A percentile compares a stretch with the other conserved stretches of the same genome.
Conservation (phyloP, 2,329 filamentous ascomycete species). For the Xylaria sp. region DNA sequence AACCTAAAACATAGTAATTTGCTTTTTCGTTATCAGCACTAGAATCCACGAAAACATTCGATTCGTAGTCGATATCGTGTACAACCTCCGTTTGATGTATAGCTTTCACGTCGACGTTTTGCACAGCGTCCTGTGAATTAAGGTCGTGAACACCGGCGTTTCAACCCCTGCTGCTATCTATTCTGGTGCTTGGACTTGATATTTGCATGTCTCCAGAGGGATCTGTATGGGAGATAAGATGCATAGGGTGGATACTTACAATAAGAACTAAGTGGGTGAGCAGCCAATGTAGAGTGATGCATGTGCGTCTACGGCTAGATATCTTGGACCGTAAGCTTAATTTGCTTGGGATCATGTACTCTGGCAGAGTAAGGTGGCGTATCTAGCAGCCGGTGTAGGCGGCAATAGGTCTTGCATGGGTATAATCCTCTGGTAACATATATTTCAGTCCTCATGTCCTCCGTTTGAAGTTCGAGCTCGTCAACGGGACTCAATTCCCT, state of each 20-base stretch:
- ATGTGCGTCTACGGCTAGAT: slow-evolving; percentile 2
- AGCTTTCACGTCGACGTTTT: too few relatives aligned
- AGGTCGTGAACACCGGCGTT: neutral
- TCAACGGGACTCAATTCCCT: neutral
- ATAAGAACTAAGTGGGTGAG: neutral
- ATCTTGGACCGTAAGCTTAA: neutral
- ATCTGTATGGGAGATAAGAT: neutral
- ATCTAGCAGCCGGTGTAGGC: neutral
- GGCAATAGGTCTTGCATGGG: neutral
- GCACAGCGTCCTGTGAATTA: neutral
- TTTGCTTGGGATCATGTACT: slow-evolving; percentile 4
- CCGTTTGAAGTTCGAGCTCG: neutral
- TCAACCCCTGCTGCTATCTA: too few relatives aligned
- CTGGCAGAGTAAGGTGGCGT: slow-evolving; percentile 9
- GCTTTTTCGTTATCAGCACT: too few relatives aligned
- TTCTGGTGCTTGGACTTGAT: neutral
- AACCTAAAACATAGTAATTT: too few relatives aligned
- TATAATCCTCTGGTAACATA: slow-evolving; percentile 4
- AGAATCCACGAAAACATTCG: too few relatives aligned
- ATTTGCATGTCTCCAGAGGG: neutral
- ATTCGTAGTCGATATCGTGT: too few relatives aligned
- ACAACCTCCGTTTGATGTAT: too few relatives aligned
- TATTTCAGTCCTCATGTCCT: slow-evolving; percentile 7
- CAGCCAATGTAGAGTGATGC: neutral
- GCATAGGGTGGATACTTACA: neutral